Percentiles rank a stretch among this genome's conserved stretches.
phyloP scores from a whole-genome alignment of 2,329 filamentous ascomycete species.

The Dactylellina sp. region DNA sequence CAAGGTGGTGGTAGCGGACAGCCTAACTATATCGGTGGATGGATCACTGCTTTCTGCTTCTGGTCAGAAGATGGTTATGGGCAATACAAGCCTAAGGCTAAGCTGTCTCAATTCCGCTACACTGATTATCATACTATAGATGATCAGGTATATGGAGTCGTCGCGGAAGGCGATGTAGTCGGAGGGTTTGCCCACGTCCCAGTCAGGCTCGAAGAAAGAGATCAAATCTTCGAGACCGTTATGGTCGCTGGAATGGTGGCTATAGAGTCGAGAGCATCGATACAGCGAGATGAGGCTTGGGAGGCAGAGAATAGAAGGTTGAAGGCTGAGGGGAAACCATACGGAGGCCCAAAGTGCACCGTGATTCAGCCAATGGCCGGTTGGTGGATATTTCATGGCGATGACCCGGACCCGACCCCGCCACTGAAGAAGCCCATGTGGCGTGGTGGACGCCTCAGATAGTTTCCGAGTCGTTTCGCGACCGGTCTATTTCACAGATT shows the following conservation, averaged over 20 bases:
- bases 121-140: conserved; percentile 59
- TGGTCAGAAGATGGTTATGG: conserved; percentile 64
- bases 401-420: neutral
- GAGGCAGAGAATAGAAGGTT: conserved; percentile 27
- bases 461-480: too few relatives aligned
- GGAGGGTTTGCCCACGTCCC: conserved; percentile 61
- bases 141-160: conserved; percentile 57
- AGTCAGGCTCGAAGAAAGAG: conserved; percentile 62
- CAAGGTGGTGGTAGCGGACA: conserved; percentile 62
- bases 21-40: conserved; percentile 65
- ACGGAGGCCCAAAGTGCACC: conserved; percentile 25
- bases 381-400: conserved; percentile 41
- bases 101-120: too few relatives aligned
- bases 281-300: conserved; percentile 48
- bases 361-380: conserved; percentile 46
- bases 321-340: conserved; percentile 22
- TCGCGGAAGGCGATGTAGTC: conserved; percentile 61
- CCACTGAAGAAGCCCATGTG: neutral
- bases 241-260: conserved; percentile 63
- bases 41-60: conserved; percentile 68
- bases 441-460: too few relatives aligned
- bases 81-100: too few relatives aligned
- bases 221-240: conserved; percentile 56
- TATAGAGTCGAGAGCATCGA: conserved; percentile 31
- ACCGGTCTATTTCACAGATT: too few relatives aligned